These are phyloP conservation scores for Stevia rebaudiana DNA, from an alignment of 140 eudicot genomes.

Conservation along the genomic window DNA sequence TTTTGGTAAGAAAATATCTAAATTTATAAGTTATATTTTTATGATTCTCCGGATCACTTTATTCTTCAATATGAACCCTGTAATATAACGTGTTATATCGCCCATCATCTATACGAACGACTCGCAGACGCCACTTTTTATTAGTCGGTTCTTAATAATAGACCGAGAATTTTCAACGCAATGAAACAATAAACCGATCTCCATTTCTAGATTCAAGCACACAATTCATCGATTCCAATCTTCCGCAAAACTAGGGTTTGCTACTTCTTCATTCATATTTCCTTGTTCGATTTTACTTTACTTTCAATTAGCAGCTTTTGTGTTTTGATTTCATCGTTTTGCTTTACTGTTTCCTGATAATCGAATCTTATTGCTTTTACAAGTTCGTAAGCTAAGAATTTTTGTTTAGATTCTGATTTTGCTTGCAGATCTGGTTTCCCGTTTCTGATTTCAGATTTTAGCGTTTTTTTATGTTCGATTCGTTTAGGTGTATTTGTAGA, in stretches of 20 bases:
- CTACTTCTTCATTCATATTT: neutral
- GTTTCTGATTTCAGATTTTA: too few relatives aligned
- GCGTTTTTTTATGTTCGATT: too few relatives aligned
- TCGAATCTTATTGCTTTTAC: conserved; percentile 11
- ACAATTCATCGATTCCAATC: neutral
- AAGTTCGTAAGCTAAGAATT: too few relatives aligned
- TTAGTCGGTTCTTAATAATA: conserved; percentile 8
- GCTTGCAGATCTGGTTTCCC: too few relatives aligned
- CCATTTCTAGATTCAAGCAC: conserved; percentile 22
- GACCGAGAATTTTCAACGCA: conserved; percentile 27
- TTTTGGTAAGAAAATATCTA: too few relatives aligned
- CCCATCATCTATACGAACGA: neutral
- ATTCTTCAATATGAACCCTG: neutral
- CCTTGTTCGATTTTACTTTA: neutral
- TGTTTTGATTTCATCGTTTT: neutral
- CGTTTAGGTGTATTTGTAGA: too few relatives aligned
- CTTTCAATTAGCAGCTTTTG: neutral
- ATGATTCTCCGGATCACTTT: too few relatives aligned
- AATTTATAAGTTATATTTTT: too few relatives aligned
- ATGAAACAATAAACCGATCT: conserved; percentile 10
- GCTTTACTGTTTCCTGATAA: conserved; percentile 2
- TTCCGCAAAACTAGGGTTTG: conserved; percentile 27
- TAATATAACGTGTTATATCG: neutral
- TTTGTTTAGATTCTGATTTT: too few relatives aligned
- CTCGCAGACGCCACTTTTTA: conserved; percentile 9